Conservation (phyloP, 345 rosid genomes). For the Rhodamnia argentea region DNA sequence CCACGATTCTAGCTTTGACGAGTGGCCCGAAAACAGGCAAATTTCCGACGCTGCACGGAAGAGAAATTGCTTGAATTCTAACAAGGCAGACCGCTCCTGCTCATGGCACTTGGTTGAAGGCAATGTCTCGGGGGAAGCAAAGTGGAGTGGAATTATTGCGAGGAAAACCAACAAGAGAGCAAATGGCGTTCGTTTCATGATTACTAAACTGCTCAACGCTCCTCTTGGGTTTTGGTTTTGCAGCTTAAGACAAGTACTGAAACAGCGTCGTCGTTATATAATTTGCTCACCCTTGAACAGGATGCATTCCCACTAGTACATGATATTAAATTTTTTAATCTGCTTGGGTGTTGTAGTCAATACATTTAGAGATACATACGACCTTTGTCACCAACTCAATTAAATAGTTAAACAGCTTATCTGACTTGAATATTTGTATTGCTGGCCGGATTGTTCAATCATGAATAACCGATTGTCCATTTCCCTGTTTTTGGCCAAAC, state of each 20-base stretch:
- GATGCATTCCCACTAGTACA: background rate
- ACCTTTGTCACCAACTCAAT: no score
- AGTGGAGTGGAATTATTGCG: background rate
- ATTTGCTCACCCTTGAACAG: background rate
- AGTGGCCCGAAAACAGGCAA: rapidly evolving
- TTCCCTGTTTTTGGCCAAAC: no score
- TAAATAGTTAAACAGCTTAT: no score
- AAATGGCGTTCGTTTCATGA: background rate
- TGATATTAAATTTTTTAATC: background rate
- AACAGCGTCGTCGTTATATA: rapidly evolving
- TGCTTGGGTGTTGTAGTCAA: no score
- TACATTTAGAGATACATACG: no score
- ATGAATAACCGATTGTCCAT: no score
- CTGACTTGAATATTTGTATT: no score
- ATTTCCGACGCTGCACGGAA: background rate
- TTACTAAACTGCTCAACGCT: background rate
- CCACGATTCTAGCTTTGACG: background rate
- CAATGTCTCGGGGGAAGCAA: background rate
- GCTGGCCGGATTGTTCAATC: no score
- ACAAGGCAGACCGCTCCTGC: background rate
- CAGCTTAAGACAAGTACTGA: background rate
- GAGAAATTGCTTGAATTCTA: background rate
- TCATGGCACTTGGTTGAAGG: background rate
- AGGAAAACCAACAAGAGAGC: background rate
- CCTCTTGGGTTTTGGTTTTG: background rate